These are phyloP conservation scores for Arabidopsis arenosa DNA, from an alignment of 345 rosid genomes.

Conservation along the genomic window DNA sequence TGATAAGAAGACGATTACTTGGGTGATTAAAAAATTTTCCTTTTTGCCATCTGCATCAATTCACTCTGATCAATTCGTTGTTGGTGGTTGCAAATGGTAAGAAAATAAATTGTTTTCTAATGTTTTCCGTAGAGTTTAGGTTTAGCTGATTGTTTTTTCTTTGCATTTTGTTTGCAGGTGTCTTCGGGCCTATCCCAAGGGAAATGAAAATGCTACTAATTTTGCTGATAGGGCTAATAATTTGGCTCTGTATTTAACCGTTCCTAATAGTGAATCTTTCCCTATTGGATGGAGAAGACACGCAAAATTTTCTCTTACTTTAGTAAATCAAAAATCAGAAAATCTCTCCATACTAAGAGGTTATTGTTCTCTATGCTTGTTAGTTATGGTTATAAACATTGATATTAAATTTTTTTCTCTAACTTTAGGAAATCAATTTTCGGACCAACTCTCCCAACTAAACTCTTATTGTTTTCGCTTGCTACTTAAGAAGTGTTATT, in stretches of 20 bases:
- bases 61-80: conserved; percentile 5
- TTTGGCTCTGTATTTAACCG: conserved; percentile 75
- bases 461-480: no score
- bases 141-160: neutral
- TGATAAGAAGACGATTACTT: neutral
- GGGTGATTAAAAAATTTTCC: conserved; percentile 11
- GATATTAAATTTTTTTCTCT: no score
- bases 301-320: conserved; percentile 61
- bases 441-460: no score
- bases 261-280: conserved; percentile 61
- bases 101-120: neutral
- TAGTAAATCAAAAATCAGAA: conserved; percentile 56
- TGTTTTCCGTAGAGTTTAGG: neutral
- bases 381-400: neutral
- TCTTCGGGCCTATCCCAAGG: conserved; percentile 69
- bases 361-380: neutral
- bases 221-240: conserved; percentile 49
- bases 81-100: conserved; percentile 27
- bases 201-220: conserved; percentile 48
- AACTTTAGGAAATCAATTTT: no score
- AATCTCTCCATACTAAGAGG: neutral
- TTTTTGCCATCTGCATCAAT: neutral
- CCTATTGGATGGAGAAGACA: conserved; percentile 87
- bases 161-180: conserved; percentile 51
- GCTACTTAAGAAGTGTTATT: no score